phyloP scores from a whole-genome alignment of 306 rosid genomes.

The Vigna mungo region DNA sequence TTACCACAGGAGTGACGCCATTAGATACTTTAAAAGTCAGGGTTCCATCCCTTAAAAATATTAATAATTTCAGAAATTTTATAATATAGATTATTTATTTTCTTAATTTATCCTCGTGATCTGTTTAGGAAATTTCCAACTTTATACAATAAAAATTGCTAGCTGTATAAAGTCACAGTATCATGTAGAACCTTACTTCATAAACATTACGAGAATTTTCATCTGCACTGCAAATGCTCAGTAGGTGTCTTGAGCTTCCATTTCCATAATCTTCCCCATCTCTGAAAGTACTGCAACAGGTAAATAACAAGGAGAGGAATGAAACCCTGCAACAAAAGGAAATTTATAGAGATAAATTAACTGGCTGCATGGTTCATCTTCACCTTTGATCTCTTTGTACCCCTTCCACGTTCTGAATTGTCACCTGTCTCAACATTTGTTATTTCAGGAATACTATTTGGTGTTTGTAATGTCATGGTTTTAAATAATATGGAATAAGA shows the following conservation, averaged over 20 bases:
- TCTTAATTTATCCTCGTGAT: not conserved
- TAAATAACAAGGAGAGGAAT: not conserved
- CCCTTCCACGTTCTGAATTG: conserved; percentile 16
- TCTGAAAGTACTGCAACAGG: conserved; percentile 13
- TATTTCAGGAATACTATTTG: conserved; percentile 7
- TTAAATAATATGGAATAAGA: not conserved
- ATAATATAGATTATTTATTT: conserved; percentile 6
- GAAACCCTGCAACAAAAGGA: not conserved
- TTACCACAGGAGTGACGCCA: not conserved
- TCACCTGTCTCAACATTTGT: conserved; percentile 22
- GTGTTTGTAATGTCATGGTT: not conserved
- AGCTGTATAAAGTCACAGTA: not conserved
- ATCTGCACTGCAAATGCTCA: conserved; percentile 19
- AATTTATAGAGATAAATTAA: not conserved
- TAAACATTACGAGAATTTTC: not conserved
- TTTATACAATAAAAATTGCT: not conserved
- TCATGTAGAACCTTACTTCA: conserved; percentile 8
- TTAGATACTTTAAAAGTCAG: not conserved
- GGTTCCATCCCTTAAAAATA: not conserved
- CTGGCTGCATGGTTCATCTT: conserved; percentile 4
- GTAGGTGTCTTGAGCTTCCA: conserved; percentile 15
- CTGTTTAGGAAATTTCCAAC: not conserved
- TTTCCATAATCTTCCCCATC: conserved; percentile 17
- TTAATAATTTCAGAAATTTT: not conserved
- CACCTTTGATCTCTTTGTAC: not conserved